Evolutionary conservation across 75 land plant species (phyloP).

Genomic region (Picea glauca): DNA sequence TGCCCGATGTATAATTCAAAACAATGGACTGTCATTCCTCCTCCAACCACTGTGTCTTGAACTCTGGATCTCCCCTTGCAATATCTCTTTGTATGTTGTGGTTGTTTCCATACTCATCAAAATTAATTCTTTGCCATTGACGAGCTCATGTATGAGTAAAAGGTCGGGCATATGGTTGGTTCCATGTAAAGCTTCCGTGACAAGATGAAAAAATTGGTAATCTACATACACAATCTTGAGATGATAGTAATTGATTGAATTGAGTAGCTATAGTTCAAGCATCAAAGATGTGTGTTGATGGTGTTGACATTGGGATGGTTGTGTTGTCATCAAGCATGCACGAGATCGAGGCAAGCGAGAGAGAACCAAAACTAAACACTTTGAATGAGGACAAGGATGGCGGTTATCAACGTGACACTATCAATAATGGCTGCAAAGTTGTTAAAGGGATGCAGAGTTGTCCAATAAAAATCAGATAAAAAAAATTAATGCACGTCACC

Average conservation of each 20-base stretch:
- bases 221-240: conserved; percentile 51
- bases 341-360: no score
- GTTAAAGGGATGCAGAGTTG: no score
- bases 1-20: conserved; percentile 82
- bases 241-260: conserved; percentile 36
- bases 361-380: no score
- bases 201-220: conserved; percentile 23
- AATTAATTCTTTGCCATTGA: conserved; percentile 6
- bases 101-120: background rate
- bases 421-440: no score
- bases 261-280: no score
- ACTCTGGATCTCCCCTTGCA: conserved; percentile 42
- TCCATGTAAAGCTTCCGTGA: conserved; percentile 28
- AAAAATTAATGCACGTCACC: no score
- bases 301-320: no score
- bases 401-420: no score
- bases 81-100: conserved; percentile 51
- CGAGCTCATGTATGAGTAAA: conserved; percentile 2
- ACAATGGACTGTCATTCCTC: conserved; percentile 63
- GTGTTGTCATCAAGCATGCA: no score
- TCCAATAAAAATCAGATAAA: no score
- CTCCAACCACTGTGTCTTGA: conserved; percentile 29
- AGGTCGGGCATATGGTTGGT: conserved; percentile 4
- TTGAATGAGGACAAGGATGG: no score
- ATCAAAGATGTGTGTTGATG: no score